A percentile compares a stretch with the other conserved stretches of the same genome.
Conservation (phyloP, 441 rosid genomes). For the Euphorbia celastroides region DNA sequence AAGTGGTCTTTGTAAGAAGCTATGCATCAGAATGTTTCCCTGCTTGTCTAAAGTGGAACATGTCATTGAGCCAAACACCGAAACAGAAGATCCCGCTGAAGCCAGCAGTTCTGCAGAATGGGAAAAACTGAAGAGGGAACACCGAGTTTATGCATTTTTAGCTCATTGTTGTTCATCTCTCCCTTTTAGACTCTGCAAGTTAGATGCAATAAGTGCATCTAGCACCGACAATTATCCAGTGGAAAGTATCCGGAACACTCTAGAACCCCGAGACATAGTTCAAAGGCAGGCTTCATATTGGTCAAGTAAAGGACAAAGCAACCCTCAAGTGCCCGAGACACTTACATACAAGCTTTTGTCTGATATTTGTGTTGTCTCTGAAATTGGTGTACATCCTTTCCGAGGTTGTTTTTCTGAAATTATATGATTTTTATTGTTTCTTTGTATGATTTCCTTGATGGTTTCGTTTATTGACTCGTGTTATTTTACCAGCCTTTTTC, state of each 20-base stretch:
- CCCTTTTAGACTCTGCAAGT: slow-evolving; percentile 40
- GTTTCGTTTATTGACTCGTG: slow-evolving; percentile 17
- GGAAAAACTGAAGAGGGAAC: slow-evolving; percentile 54
- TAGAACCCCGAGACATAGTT: slow-evolving; percentile 46
- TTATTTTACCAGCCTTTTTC: slow-evolving; percentile 56
- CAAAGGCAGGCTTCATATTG: slow-evolving; percentile 57
- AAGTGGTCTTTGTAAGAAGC: slow-evolving; percentile 52
- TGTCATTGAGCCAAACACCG: slow-evolving; percentile 35
- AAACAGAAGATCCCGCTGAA: slow-evolving; percentile 26
- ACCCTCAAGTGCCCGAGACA: slow-evolving; percentile 72
- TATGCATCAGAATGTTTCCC: slow-evolving; percentile 69
- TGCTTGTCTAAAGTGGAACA: slow-evolving; percentile 39
- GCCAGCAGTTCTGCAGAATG: slow-evolving; percentile 40
- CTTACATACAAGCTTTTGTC: slow-evolving; percentile 60
- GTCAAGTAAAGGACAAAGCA: slow-evolving; percentile 80
- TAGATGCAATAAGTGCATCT: slow-evolving; percentile 65
- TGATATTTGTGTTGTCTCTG: slow-evolving; percentile 67
- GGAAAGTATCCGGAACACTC: slow-evolving; percentile 71
- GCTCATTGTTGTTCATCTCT: slow-evolving; percentile 41
- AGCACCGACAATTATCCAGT: slow-evolving; percentile 86
- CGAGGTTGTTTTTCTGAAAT: slow-evolving; percentile 41
- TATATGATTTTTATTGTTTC: background rate
- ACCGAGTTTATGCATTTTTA: slow-evolving; percentile 59
- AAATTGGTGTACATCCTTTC: slow-evolving; percentile 72
- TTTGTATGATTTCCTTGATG: background rate